Conservation (phyloP, 2,329 filamentous ascomycete genomes). For the Cladophialophora chaetospira region DNA sequence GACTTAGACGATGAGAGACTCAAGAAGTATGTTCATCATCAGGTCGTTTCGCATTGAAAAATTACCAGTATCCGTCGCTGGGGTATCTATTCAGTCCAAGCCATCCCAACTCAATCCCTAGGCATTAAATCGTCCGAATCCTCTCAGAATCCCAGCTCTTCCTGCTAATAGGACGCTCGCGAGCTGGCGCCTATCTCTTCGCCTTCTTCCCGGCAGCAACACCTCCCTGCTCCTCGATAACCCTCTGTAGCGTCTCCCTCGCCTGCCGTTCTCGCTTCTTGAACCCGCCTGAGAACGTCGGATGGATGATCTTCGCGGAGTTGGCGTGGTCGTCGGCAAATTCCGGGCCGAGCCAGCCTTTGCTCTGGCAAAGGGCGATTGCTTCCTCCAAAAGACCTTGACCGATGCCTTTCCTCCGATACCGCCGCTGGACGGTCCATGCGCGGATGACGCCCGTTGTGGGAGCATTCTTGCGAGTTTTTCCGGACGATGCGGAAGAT, state of each 20-base stretch:
- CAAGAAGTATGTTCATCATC: no score
- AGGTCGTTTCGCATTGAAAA: no score
- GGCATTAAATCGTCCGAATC: no score
- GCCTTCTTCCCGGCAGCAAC: slow-evolving; percentile 13
- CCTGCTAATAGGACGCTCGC: not conserved
- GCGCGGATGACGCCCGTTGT: slow-evolving; percentile 60
- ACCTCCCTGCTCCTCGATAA: slow-evolving; percentile 19
- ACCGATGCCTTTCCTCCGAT: slow-evolving; percentile 72
- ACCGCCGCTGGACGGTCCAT: slow-evolving; percentile 74
- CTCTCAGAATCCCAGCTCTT: no score
- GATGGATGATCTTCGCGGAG: slow-evolving; percentile 63
- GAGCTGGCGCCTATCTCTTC: slow-evolving; percentile 16
- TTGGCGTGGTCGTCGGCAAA: slow-evolving; percentile 81
- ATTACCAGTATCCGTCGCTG: no score
- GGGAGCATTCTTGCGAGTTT: slow-evolving; percentile 23
- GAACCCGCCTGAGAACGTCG: slow-evolving; percentile 61
- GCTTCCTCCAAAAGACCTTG: slow-evolving; percentile 72
- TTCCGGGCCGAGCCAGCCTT: slow-evolving; percentile 68
- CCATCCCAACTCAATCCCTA: no score
- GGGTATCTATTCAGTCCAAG: no score
- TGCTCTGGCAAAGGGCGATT: slow-evolving; percentile 66
- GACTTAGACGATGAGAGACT: no score
- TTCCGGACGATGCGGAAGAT: slow-evolving; percentile 7
- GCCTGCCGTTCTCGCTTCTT: slow-evolving; percentile 62
- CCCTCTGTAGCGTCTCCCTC: slow-evolving; percentile 40